Base-by-base conservation (phyloP, 2,329 filamentous ascomycete genomes). In the Teratosphaeria pseudoeucalypti region DNA sequence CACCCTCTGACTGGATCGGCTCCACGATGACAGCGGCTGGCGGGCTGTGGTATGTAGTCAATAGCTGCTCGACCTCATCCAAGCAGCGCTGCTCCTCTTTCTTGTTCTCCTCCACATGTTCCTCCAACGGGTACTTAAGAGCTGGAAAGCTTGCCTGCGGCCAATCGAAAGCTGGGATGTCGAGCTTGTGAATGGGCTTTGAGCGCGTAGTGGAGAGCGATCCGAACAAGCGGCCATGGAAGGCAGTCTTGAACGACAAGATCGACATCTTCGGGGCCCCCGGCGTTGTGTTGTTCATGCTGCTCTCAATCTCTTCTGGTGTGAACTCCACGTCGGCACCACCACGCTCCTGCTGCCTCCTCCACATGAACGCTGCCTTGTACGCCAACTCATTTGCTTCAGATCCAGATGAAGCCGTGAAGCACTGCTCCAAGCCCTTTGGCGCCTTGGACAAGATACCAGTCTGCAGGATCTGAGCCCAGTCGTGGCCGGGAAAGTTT, bases 321-420 rank as follows among this genome's bases (percentile, higher is more conserved):
- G 87, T 89, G 78, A 95, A 95, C 60, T 92, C 89, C 58, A 86
- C 88, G 43, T 86, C 75, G 54, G 84, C 79, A 7, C 90, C 90
- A 65, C 90, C 90, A 62, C 92, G 89, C 76, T 94, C 84, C 64
- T 85, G 81, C 74, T 90, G 88, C 55, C 89, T 85, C 71, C 87
- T 86, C 82, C 87, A 95, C 86, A 96, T 96, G 78, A 96, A 96
- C 56, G 92, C 91, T 9, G 91, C 91, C 79, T 96, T 96, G 83
- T 90, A 96, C 52, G 92, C 92, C 37, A 89, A 88, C 78, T 96
- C 92, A 77, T 96, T 96, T 75, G 91, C 91, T 70, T 96, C 91
- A 23, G 90, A 95, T 62, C 91, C 91, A 58, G 90, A 85, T 80
- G 90, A 88, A 65, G 87, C 90, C 19, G 91, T 96, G 78, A 95